phyloP scores from a whole-genome alignment of 179 eudicot genomes.

The Amaranthus tricolor region DNA sequence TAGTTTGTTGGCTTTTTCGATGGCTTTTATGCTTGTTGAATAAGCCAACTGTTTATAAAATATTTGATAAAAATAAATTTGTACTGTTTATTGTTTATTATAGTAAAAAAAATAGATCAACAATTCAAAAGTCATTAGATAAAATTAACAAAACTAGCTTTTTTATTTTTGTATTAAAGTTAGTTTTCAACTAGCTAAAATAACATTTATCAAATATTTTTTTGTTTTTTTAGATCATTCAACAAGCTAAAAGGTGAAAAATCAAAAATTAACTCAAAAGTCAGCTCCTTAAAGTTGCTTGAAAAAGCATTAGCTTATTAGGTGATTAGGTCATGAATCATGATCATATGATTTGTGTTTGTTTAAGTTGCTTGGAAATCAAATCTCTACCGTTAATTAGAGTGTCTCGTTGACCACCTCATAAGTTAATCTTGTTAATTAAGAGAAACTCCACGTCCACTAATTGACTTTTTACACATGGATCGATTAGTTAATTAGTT shows the following conservation, averaged over 20 bases:
- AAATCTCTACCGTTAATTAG: conserved; percentile 20
- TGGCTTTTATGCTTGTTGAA: too few species aligned
- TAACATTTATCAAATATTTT: too few species aligned
- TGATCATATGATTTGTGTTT: not conserved
- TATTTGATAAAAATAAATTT: conserved; percentile 6
- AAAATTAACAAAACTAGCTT: not conserved
- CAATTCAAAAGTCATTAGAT: not conserved
- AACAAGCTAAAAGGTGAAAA: too few species aligned
- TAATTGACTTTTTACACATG: conserved; percentile 34
- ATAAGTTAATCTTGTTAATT: not conserved
- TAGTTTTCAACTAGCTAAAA: too few species aligned
- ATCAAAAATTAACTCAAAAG: too few species aligned
- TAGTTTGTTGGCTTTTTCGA: too few species aligned
- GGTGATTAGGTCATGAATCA: not conserved
- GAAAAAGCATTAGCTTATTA: not conserved
- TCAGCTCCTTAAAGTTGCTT: not conserved
- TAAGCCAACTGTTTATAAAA: not conserved
- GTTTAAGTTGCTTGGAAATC: conserved; percentile 9
- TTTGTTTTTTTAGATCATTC: too few species aligned
- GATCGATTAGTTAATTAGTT: conserved; percentile 18
- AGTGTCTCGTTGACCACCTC: not conserved
- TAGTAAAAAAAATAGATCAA: not conserved
- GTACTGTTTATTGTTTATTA: not conserved
- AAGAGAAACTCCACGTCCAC: conserved; percentile 5
- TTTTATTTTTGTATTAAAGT: too few species aligned